These are phyloP conservation scores for Lolium rigidum DNA, from an alignment of 176 grass and related monocot genomes.

Conservation along the genomic window DNA sequence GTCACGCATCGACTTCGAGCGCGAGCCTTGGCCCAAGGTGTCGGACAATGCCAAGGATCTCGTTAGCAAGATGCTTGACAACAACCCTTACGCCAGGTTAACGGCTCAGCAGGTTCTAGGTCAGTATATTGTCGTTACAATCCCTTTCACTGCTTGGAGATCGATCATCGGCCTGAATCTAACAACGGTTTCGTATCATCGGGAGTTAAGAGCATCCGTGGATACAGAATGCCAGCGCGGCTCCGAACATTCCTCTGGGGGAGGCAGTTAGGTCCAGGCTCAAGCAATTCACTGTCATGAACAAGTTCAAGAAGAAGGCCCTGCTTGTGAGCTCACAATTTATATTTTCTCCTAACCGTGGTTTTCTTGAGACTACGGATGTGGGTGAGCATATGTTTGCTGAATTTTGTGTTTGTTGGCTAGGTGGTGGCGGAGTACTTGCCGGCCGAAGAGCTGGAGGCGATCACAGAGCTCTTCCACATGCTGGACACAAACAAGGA, in stretches of 20 bases:
- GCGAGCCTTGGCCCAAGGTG: slow-evolving; percentile 87
- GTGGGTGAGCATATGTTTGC: background rate
- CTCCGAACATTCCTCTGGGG: slow-evolving; percentile 74
- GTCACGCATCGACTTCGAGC: slow-evolving; percentile 57
- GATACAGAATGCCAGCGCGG: slow-evolving; percentile 70
- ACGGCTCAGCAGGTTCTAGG: slow-evolving; percentile 86
- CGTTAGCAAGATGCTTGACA: slow-evolving; percentile 82
- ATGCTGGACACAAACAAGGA: slow-evolving; percentile 88
- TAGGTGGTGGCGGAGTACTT: slow-evolving; percentile 84
- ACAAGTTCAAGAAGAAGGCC: slow-evolving; percentile 89
- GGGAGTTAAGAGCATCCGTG: slow-evolving; percentile 73
- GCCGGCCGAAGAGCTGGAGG: slow-evolving; percentile 70
- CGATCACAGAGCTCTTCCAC: slow-evolving; percentile 78
- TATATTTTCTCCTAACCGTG: background rate
- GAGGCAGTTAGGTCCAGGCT: slow-evolving; percentile 71
- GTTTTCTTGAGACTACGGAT: background rate
- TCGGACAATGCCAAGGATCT: slow-evolving; percentile 93
- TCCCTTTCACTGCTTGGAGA: background rate
- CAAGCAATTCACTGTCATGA: slow-evolving; percentile 83
- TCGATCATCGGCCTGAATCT: background rate
- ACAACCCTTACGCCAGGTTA: slow-evolving; percentile 59
- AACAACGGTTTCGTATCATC: slow-evolving; percentile 38
- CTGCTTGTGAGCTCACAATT: slow-evolving; percentile 50
- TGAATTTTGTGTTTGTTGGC: background rate
- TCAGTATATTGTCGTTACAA: slow-evolving; percentile 19